phyloP scores from a whole-genome alignment of 805 yeast genomes.

The Alloascoidea hylecoeti region DNA sequence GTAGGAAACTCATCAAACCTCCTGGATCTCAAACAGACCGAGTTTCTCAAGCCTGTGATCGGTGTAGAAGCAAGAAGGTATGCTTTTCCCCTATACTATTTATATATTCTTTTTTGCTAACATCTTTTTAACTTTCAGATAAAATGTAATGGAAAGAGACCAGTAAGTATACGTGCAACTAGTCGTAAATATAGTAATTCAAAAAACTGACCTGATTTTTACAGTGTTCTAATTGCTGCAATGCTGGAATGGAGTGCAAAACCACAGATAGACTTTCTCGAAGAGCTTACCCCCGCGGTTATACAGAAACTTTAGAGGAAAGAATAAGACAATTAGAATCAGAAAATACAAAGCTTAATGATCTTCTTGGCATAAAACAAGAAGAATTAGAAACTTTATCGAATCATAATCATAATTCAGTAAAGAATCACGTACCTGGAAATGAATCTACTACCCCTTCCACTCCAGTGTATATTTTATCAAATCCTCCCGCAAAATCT shows the following conservation, averaged over 20 bases:
- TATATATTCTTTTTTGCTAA: background rate
- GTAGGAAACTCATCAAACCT: conserved; percentile 45
- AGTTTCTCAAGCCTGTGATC: conserved; percentile 84
- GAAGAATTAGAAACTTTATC: conserved; percentile 36
- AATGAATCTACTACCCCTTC: background rate
- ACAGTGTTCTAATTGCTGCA: conserved; percentile 68
- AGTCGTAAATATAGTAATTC: background rate
- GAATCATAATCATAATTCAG: conserved; percentile 7
- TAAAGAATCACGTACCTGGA: no score
- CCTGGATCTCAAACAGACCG: conserved; percentile 56
- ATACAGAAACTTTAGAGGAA: conserved; percentile 82
- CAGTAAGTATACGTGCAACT: conserved; percentile 10
- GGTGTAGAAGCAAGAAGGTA: conserved; percentile 72
- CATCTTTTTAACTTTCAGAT: conserved; percentile 11
- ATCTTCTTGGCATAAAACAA: conserved; percentile 48
- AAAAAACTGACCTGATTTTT: conserved; percentile 21
- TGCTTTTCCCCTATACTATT: no score
- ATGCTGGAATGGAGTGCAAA: conserved; percentile 78
- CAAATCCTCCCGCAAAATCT: background rate
- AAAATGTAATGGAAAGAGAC: conserved; percentile 58
- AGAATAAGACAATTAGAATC: conserved; percentile 76
- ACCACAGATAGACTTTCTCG: conserved; percentile 80
- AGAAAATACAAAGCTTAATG: conserved; percentile 58
- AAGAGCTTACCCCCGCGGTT: conserved; percentile 82
- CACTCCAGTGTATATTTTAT: background rate